Base-by-base conservation (phyloP, 1,284 basidiomycete genomes). In the Meira miltonrushii region DNA sequence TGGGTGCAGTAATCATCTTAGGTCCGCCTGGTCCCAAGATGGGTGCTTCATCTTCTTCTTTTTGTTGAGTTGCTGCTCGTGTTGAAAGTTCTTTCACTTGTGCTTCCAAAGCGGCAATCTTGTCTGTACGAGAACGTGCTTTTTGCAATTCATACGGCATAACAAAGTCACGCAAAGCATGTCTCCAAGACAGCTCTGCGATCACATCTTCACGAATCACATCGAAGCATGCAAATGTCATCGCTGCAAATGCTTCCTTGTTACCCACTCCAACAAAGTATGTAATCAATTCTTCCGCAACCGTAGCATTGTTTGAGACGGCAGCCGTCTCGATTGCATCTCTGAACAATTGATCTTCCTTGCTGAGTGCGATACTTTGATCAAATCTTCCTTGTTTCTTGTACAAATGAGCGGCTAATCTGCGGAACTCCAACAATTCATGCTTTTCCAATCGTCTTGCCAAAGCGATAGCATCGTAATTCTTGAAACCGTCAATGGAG, bases 311-410 rank as follows among this genome's bases (percentile, higher is more conserved):
- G 40, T 77, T 82, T 7, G 90, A 93, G n/a, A 84, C 82, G 0
- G 93, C 87, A 1, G 93, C 92, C 0, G 94, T 97, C 75, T 92
- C 80, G 81, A 98, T 92, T 3, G 93, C 89, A 77, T 99, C 95
- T 76, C 90, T 89, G 85, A 91, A 96, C 51, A 98, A 82, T 78
- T 95, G 89, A 82, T 99, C 95, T 69, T 89, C 86, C 82, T 98
- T 98, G 47, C 90, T 92, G 37, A 98, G 82, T 1, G 87, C 84
- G 72, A 98, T 91, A 12, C 92, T 94, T 75, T 96, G 92, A 77
- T 94, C 91, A 89, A 91, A 98, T 60, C 88, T 86, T 46, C 82
- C 81, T 80, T 95, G 94, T 87, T 96, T 95, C 84, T 95, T 92
- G 85, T 96, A 98, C 40, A 98, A 81, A 77, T 97, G 89, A 38